Base-by-base conservation (phyloP, 2,329 filamentous ascomycete species). In the Botrytis medusae region DNA sequence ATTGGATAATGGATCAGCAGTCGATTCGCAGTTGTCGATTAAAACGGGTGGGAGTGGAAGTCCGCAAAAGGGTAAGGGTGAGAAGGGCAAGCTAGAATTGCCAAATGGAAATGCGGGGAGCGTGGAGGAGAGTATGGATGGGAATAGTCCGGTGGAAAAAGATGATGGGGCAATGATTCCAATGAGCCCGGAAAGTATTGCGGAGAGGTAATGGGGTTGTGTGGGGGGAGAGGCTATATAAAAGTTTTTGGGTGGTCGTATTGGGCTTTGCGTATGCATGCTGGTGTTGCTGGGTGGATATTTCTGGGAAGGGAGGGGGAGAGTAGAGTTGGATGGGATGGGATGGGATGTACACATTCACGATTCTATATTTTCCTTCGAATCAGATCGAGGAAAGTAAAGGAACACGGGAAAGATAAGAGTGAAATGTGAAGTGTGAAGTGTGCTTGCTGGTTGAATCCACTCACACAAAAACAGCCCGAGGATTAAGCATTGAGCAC, bases 171-270 rank as follows among this genome's bases (percentile, higher is more conserved):
- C 86, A 29, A 89, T 90, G 46, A 91, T 91, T 32, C 94, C 95
- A 89, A 94, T 95, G 86, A 96, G 93, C 80, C 93, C 93, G 6
- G 91, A 95, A 83, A 94, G 93, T 69, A 81, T 73, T 68, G 80
- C 57, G 29, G 72, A 73, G 51, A 46, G 72, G 46, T 70, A 62
- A 51, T 48, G 37, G 48, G 61, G 37, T 20, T 44, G 25, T 57
- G n/a, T 32, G 37, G 40, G 48, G 40, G 9, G n/a, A 9, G 34
- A 34, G 14, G 60, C 57, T 73, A 70, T 40, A 73, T 54, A 73
- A 73, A 68, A 57, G 48, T 57, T 51, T 42, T 22, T 40, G 25
- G 25, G 65, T 68, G 48, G 60, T n/a, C 46, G 37, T 62, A 25
- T 25, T 29, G 37, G 44, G 32, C 54, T 46, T 54, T 70, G n/a